Evolutionary conservation across 352 stramenopile species (phyloP), one percentile per base, ranked within the genome.

Genomic region (Phytopythium sindhum): DNA sequence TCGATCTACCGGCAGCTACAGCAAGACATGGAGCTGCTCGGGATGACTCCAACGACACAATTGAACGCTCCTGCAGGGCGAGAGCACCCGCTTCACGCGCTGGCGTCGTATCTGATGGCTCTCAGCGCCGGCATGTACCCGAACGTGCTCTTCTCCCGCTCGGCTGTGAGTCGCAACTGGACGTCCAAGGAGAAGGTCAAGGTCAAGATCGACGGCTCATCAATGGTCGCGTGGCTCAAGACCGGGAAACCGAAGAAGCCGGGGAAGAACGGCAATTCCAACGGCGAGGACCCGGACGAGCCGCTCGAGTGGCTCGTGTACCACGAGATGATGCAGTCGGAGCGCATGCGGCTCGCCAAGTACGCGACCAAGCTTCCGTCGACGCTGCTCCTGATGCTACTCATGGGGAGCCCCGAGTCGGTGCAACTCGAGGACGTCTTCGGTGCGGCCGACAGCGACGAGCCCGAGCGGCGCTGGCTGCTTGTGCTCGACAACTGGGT

Each of bases 291-390:
- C 57, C 21, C 10, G 21, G 64, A 55, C 2, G 63, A 64, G 24
- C 71, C 66, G 6, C 57, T 83, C 31, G 77, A 94, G 55, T 94
- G 83, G 83, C 77, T 90, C 12, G 73, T 90, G 58, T 94, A 90
- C 58, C 83, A 94, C 57, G 86, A 91, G 67, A 94, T 94, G 86
- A 90, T 90, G 79, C 86, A 94, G 61, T 88, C 80, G 3, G 80
- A 90, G 50, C 78, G 73, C 55, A 80, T 68, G 17, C 83, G 86
- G 11, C 60, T 88, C 7, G 86, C 84, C 12, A 89, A 90, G 60
- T 87, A 91, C 64, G 78, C 73, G 21, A 88, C 83, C 7, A 91
- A 87, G 58, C 63, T 94, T 28, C 75, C 83, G 23, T 90, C 83
- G 17, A 33, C 66, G 44, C 64, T 91, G 26, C 63, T 92, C 7